Base-by-base conservation (phyloP, 2,329 filamentous ascomycete species). In the Penicillium frequentans region DNA sequence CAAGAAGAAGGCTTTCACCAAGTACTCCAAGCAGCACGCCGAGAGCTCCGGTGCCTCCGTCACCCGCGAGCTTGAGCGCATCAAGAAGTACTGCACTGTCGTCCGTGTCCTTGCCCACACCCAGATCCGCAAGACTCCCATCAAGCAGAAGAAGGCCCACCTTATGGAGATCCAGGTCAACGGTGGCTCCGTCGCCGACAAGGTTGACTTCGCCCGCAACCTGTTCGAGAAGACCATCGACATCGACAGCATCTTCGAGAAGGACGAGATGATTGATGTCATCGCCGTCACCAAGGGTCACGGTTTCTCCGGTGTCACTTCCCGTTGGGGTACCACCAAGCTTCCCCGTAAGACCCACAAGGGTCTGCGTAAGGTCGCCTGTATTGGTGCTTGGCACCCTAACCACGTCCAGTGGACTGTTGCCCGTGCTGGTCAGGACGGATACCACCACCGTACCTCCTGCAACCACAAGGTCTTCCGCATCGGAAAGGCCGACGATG, bases 1-100 rank as follows among this genome's bases (percentile, higher is more conserved):
- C 87, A 99, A 99, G 93, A 98, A 97, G 91, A 99, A 99, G 93
- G 95, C 95, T 64, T 99, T 99, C 86, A 99, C 95, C 87, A 97
- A 96, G 87, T 99, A 99, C 84, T 91, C 95, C 86, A 99, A 98
- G 91, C 93, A 96, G 89, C 91, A 98, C 89, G 92, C 93, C 67
- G 93, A 98, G 86, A 89, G 83, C 84, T 90, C 81, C 82, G 93
- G 91, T 75, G 84, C 90, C 72, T 92, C 91, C 76, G 90, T 98
- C 85, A 92, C 90, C 81, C 90, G 91, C 78, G 95, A 99, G 83
- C 88, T 99, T 77, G 95, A 98, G 90, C 93, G 95, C 82, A 98
- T 99, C 84, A 96, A 97, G 91, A 98, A 98, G 87, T 99, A 99
- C 91, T 97, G 93, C 90, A 95, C 92, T 73, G 93, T 98, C 81